A percentile compares a stretch with the other conserved stretches of the same genome.
phyloP scores from a whole-genome alignment of 1,139 yeast species.

The Insectozyma bohioensis region DNA sequence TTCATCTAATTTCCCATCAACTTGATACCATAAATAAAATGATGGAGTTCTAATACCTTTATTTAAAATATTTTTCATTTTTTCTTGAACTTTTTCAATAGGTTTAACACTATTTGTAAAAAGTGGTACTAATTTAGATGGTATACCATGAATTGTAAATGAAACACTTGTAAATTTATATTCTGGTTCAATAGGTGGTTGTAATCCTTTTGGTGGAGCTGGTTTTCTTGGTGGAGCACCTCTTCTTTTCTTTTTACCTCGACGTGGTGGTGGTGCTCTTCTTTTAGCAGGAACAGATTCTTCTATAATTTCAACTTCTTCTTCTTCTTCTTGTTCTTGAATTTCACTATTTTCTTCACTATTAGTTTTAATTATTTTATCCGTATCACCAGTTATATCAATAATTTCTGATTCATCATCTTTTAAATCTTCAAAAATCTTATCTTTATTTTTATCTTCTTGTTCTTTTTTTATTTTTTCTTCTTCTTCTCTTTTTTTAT shows the following conservation, averaged over 20 bases:
- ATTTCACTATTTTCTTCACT: slow-evolving; percentile 10
- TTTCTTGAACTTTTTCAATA: slow-evolving; percentile 50
- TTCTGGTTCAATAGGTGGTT: slow-evolving; percentile 40
- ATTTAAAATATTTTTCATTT: slow-evolving; percentile 62
- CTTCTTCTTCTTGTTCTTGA: slow-evolving; percentile 2
- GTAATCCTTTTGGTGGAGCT: slow-evolving; percentile 23
- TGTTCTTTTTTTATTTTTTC: slow-evolving; percentile 38
- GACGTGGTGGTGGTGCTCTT: slow-evolving; percentile 22
- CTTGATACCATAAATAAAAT: slow-evolving; percentile 78
- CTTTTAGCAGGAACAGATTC: slow-evolving; percentile 15
- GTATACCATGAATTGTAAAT: slow-evolving; percentile 60
- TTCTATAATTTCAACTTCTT: slow-evolving; percentile 2
- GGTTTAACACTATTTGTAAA: slow-evolving; percentile 66
- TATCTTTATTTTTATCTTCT: slow-evolving; percentile 42
- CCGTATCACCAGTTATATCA: background rate
- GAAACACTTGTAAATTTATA: slow-evolving; percentile 61
- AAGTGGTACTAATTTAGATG: slow-evolving; percentile 67
- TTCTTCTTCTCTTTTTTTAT: slow-evolving; percentile 13
- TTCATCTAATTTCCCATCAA: slow-evolving; percentile 78
- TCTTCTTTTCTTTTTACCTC: slow-evolving; percentile 22
- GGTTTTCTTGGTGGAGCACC: slow-evolving; percentile 21
- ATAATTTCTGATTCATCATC: slow-evolving; percentile 11
- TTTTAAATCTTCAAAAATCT: slow-evolving; percentile 12
- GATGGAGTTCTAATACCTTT: slow-evolving; percentile 62
- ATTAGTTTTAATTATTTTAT: background rate